Base-by-base conservation (phyloP, 1,284 basidiomycete species). In the Cutaneotrichosporon dermatis region DNA sequence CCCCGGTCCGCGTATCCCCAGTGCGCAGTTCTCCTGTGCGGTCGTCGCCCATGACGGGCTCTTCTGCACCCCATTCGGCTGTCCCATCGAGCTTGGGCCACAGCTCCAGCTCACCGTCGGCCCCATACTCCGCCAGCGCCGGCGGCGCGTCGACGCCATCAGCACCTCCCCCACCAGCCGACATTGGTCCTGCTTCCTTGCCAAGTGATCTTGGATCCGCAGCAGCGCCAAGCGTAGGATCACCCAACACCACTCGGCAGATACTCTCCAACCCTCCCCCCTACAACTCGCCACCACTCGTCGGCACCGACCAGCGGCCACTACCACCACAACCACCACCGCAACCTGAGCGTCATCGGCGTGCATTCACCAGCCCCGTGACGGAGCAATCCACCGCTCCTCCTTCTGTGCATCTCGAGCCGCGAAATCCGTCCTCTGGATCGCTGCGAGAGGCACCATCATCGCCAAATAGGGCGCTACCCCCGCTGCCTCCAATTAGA, bases 271-370 rank as follows among this genome's bases (percentile, higher is more conserved):
- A 16, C 1, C 45, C 36, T 16, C n/a, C 45, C 11, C 25, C 25
- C 25, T 51, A 55, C 48, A 10, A 4, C 48, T 54, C 57, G 46
- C 34, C 54, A 49, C 54, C 46, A 4, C 48, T 51, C 5, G 25
- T 16, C 4, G 34, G 39, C 25, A 25, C 25, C 25, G 25, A 25
- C 25, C 25, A 25, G 44, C 52, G 52, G 25, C 52, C 56, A 33
- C 36, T 48, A 9, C 71, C 72, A 4, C 75, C 73, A n/a, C 66
- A 68, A 54, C 72, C 72, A 1, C 73, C 75, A 35, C 75, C 75
- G 25, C 72, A 75, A 52, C 75, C 75, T 6, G 71, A 74, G 49
- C 59, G 75, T 16, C 75, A 76, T 56, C 59, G 70, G 4, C 56
- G 74, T 8, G 72, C 74, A 4, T 70, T 69, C 52, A 75, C 74